Conservation (phyloP, 2,329 filamentous ascomycete species). For the Verticillium isaacii region DNA sequence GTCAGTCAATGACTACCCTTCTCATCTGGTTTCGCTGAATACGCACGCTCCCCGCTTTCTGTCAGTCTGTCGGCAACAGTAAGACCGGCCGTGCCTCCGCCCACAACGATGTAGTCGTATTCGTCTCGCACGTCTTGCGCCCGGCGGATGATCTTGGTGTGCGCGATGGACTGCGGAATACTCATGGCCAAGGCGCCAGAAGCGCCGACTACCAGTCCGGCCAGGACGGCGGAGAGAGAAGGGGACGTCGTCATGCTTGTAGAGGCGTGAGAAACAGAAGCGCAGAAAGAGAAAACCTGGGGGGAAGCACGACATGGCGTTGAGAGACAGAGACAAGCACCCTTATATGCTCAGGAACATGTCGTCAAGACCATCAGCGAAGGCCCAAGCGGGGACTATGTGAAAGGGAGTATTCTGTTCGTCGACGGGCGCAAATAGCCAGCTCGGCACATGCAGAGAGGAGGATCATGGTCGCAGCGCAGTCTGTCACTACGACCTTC, state of each 20-base stretch:
- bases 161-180: conserved; percentile 2
- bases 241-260: neutral
- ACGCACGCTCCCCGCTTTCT: conserved; percentile 13
- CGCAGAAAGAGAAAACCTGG: neutral
- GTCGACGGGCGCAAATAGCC: neutral
- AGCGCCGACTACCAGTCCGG: neutral
- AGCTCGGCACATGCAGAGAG: neutral
- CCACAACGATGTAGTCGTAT: conserved; percentile 18
- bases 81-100: conserved; percentile 13
- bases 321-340: neutral
- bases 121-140: conserved; percentile 7
- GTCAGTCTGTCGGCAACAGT: conserved; percentile 14
- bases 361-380: neutral
- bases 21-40: neutral
- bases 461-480: neutral
- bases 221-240: neutral
- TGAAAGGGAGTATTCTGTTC: neutral
- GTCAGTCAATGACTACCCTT: neutral
- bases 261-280: neutral
- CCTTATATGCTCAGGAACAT: neutral
- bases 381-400: neutral
- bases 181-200: neutral
- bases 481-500: neutral
- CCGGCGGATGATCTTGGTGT: conserved; percentile 1
- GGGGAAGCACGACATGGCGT: neutral